phyloP scores from a whole-genome alignment of 2,329 filamentous ascomycete genomes.

The Botrytis medusae region DNA sequence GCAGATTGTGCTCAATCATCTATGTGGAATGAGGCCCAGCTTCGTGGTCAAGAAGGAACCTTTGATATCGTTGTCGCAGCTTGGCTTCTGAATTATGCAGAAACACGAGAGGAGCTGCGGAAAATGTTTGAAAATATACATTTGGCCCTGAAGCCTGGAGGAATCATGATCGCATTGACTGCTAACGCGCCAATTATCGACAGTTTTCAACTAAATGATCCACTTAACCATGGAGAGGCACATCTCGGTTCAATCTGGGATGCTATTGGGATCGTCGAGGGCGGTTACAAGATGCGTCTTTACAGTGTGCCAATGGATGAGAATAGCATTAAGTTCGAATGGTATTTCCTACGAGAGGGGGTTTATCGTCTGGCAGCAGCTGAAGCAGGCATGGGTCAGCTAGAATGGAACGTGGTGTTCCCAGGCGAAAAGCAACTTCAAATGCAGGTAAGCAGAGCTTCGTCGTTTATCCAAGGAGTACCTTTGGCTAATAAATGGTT shows the following conservation, averaged over 20 bases:
- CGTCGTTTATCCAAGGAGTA: background rate
- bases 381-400: background rate
- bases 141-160: background rate
- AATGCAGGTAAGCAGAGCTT: background rate
- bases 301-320: background rate
- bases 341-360: constrained; percentile 7
- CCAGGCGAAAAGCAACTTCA: background rate
- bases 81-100: constrained; percentile 9
- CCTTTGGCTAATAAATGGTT: background rate
- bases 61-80: constrained; percentile 5
- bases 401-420: constrained; percentile 6
- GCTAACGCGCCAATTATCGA: constrained; percentile 3
- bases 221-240: background rate
- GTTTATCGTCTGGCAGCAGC: constrained; percentile 7
- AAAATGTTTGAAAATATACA: constrained; percentile 1
- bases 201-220: background rate
- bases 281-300: background rate
- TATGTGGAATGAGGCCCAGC: background rate
- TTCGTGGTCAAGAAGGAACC: background rate
- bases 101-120: background rate
- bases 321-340: background rate
- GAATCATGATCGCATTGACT: background rate
- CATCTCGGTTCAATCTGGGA: background rate
- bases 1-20: background rate
- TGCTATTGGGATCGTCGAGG: background rate